Base-by-base conservation (phyloP, 176 grass and related monocot genomes). In the Oryza brachyantha region DNA sequence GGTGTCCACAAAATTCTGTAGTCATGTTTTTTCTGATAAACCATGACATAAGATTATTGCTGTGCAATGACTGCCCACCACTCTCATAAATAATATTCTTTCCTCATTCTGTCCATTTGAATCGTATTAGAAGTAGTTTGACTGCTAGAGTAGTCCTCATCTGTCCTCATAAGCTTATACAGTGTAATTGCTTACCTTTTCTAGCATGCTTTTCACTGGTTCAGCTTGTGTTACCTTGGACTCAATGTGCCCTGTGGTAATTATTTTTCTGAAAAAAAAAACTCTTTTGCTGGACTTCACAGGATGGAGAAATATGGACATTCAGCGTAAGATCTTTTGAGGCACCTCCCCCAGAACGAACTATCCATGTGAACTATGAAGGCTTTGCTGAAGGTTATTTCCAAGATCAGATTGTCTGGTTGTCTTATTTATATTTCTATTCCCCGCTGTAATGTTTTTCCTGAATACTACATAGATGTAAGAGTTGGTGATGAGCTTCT, bases 231-330 rank as follows among this genome's bases (percentile, higher is more conserved):
- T 74, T 64, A 65, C 11, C 16, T 39, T 42, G 7, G 13, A 19
- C 25, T 34, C 21, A 29, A 72, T 54, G 19, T 65, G 1, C 55
- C 76, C 29, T 78, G n/a, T 31, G 48, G 58, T 58, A 62, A 74
- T 25, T 82, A 55, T 66, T 57, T 57, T 10, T 24, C 8, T 68
- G 25, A 3, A 76, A 73, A 3, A 73, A 73, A 24, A 9, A 29
- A 42, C 29, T 70, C 5, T 37, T 84, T 52, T 71, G 9, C 58
- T 87, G 41, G 10, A 72, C 81, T 86, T 74, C 71, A 65, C 86
- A 98, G 96, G 96, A 98, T 93, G 96, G 96, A 75, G 96, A 98
- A 88, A 90, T 95, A 50, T 98, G 96, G 96, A 98, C 88, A 78
- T 98, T 98, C 63, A 98, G 85, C 5, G 96, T 98, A 64, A 90